Base-by-base conservation (phyloP, 2,329 filamentous ascomycete species). In the Xylaria sp. region DNA sequence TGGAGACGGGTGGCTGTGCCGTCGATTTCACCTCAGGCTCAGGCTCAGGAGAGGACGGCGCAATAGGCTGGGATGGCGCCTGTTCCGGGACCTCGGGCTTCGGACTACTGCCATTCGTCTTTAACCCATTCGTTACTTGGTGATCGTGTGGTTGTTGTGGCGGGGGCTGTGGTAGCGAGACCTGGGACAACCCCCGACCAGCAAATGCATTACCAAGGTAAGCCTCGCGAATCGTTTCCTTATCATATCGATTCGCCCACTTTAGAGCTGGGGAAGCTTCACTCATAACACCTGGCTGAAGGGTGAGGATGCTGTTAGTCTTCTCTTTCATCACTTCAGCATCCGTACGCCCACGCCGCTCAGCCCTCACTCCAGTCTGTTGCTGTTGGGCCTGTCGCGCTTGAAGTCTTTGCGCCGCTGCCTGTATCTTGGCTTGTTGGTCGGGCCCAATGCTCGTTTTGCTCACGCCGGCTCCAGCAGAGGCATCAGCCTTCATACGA, bases 221-320 rank as follows among this genome's bases (percentile, higher is more conserved):
- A n/a, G 90, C 86, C 60, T 91, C 86, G 49, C 92, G 87, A 58
- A 96, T 88, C 7, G 88, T 80, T 66, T 94, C 87, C 74, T 94
- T 95, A 74, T 97, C 94, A 69, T 97, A 97, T 66, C 92, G 92
- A 72, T 82, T 93, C 26, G 93, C 91, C 94, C 94, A 99, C 72
- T 96, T 96, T 87, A 99, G 88, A 1, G 94, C 94, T 20, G 92
- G 90, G 7, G 90, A 94, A 17, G 92, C 93, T 70, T 96, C 94
- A 48, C 81, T 91, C 66, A 92, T 80, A 57, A 97, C 88, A 48
- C 86, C 83, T 1, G 92, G 89, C 69, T 96, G 92, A 43, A 97
- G 77, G 2, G 92, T 96, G 67, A 97, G 82, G 51, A 96, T 84
- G 62, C 94, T 99, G 71, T 87, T 92, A 2, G 92, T 97, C 80